These are phyloP conservation scores for Yamadazyma sp. DNA, from an alignment of 1,139 yeast species.

Conservation along the genomic window DNA sequence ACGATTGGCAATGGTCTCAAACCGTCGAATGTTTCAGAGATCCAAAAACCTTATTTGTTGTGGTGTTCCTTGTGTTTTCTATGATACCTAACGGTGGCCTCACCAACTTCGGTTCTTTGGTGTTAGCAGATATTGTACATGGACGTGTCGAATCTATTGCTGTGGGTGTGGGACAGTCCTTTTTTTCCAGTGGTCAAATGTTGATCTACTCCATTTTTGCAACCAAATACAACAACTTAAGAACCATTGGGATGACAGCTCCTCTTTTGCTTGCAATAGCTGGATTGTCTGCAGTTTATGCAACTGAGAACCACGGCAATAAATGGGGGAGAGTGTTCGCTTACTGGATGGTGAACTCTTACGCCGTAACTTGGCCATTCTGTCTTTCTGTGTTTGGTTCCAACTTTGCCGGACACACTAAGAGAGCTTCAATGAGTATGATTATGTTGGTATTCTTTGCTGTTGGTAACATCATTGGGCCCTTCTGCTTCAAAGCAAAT, in stretches of 20 bases:
- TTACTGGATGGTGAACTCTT: conserved; percentile 10
- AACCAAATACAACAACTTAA: conserved; percentile 9
- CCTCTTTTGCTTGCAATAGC: conserved; percentile 13
- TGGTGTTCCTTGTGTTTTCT: conserved; percentile 34
- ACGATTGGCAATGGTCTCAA: conserved; percentile 42
- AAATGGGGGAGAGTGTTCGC: conserved; percentile 11
- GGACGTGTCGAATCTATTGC: conserved; percentile 9
- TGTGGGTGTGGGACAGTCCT: conserved; percentile 11
- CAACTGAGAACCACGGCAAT: conserved; percentile 9
- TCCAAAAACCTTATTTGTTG: conserved; percentile 46
- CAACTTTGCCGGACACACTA: conserved; percentile 24
- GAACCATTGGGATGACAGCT: conserved; percentile 13
- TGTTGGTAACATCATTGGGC: conserved; percentile 26
- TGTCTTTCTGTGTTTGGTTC: conserved; percentile 31
- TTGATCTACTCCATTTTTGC: conserved; percentile 11
- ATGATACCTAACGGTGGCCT: conserved; percentile 43
- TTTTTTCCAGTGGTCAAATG: conserved; percentile 13
- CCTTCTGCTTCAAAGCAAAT: conserved; percentile 24
- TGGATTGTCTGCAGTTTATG: conserved; percentile 14
- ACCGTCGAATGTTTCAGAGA: conserved; percentile 43
- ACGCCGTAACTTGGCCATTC: conserved; percentile 31
- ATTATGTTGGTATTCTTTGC: conserved; percentile 25
- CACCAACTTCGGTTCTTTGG: conserved; percentile 29
- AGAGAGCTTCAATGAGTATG: conserved; percentile 22
- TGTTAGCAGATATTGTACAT: conserved; percentile 10